A percentile compares a stretch with the other conserved stretches of the same genome.
These are phyloP conservation scores for Alternaria angustiovoidea DNA, from an alignment of 2,329 filamentous ascomycete species.

Conservation along the genomic window DNA sequence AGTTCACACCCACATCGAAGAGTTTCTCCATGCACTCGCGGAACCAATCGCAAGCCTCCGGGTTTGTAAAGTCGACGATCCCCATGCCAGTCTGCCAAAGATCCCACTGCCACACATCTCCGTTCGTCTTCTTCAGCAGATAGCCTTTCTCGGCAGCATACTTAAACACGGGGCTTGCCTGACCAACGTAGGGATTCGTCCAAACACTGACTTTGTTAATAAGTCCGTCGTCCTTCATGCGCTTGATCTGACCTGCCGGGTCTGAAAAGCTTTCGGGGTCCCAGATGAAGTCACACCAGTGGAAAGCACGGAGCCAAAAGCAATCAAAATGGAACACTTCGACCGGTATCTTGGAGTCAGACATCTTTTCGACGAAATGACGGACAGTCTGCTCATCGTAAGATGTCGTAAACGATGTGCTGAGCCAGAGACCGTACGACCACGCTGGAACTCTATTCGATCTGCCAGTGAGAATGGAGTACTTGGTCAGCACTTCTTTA, in stretches of 20 bases:
- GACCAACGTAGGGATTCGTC: conserved; percentile 79
- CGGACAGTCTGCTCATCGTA: conserved; percentile 75
- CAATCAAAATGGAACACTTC: conserved; percentile 80
- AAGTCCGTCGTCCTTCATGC: conserved; percentile 69
- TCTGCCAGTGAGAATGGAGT: conserved; percentile 72
- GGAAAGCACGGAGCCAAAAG: conserved; percentile 79
- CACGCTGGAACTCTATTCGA: conserved; percentile 72
- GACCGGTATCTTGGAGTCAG: conserved; percentile 68
- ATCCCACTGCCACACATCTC: conserved; percentile 78
- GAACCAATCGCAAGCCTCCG: conserved; percentile 72
- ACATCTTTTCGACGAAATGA: conserved; percentile 74
- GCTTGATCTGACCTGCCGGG: conserved; percentile 68
- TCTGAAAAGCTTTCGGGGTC: conserved; percentile 74
- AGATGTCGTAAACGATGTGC: conserved; percentile 76
- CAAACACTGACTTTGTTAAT: conserved; percentile 72
- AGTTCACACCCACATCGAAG: conserved; percentile 74
- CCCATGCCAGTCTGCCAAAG: conserved; percentile 81
- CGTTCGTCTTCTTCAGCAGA: conserved; percentile 72
- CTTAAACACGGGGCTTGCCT: conserved; percentile 72
- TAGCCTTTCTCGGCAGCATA: conserved; percentile 72
- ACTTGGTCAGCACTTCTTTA: conserved; percentile 74
- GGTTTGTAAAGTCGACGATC: conserved; percentile 77
- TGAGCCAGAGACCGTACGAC: conserved; percentile 81
- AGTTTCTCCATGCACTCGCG: conserved; percentile 67
- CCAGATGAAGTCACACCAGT: conserved; percentile 79